Percentiles rank a stretch among this genome's conserved stretches.
Conservation (phyloP, 306 rosid genomes). For the Myrica gale region DNA sequence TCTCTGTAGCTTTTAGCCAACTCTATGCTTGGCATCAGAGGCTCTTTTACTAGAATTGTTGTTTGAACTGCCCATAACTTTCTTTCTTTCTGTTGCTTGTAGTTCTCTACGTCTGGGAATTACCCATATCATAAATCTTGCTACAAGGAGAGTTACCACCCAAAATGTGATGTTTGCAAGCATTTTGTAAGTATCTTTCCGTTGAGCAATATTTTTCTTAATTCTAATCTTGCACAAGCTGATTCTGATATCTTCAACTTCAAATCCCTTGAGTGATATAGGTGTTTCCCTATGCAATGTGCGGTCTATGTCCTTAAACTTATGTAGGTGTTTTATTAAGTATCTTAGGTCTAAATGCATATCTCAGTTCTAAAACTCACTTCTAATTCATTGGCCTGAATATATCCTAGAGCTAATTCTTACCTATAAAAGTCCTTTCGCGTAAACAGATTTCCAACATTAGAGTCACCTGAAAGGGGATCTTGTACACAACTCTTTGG, state of each 20-base stretch:
- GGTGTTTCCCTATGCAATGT: background rate
- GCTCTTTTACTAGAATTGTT: background rate
- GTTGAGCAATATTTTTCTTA: conserved; percentile 7
- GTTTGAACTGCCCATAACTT: conserved; percentile 2
- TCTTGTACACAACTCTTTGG: background rate
- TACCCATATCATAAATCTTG: conserved; percentile 88
- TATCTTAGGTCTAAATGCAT: background rate
- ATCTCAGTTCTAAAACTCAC: background rate
- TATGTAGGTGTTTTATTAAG: background rate
- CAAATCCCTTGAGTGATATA: background rate
- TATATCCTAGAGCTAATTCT: background rate
- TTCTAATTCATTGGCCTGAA: background rate
- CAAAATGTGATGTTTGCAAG: conserved; percentile 99
- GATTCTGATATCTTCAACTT: background rate
- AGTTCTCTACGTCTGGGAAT: conserved; percentile 93
- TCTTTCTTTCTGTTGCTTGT: conserved; percentile 19
- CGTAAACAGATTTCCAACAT: background rate
- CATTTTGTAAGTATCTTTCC: conserved; percentile 69
- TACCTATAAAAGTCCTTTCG: background rate
- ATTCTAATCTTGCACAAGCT: conserved; percentile 19
- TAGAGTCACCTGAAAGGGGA: background rate
- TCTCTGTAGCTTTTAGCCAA: conserved; percentile 23
- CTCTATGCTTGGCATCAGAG: conserved; percentile 5
- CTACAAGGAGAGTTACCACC: conserved; percentile 93
- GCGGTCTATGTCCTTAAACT: background rate